Conservation (phyloP, 345 rosid genomes). For the Syzygium grande region DNA sequence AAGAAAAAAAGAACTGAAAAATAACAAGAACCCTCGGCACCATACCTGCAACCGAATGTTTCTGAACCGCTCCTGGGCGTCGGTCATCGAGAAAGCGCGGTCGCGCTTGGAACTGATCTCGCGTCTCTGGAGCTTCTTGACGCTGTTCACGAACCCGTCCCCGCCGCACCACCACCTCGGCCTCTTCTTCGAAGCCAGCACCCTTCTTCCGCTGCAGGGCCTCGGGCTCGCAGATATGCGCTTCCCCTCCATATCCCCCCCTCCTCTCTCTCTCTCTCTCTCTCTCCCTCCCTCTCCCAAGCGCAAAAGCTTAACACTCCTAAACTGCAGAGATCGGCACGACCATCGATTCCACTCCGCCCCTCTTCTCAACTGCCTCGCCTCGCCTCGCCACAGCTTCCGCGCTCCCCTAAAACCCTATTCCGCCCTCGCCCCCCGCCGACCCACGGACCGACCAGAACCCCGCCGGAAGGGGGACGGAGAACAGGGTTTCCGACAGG, state of each 20-base stretch:
- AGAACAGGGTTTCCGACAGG: background rate
- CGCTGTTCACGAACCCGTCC: conserved; percentile 62
- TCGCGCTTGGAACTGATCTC: conserved; percentile 69
- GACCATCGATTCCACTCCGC: background rate
- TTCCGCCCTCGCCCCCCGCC: background rate
- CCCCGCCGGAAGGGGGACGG: background rate
- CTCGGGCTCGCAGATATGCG: conserved; percentile 47
- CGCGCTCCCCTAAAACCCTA: background rate
- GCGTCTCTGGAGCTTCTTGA: conserved; percentile 76
- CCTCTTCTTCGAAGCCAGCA: conserved; percentile 47
- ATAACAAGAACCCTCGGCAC: background rate
- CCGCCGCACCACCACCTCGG: conserved; percentile 27
- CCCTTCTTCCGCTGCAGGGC: conserved; percentile 51
- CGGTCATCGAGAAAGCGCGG: conserved; percentile 72
- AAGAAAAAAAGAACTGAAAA: background rate
- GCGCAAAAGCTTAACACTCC: background rate
- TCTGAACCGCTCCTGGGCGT: conserved; percentile 82
- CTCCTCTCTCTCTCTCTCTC: background rate
- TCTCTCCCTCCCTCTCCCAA: background rate
- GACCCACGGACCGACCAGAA: background rate
- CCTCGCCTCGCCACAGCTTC: background rate
- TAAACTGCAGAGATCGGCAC: background rate
- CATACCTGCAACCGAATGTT: conserved; percentile 67
- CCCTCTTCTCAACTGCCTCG: background rate
- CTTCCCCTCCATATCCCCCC: conserved; percentile 27